Conservation (phyloP, 495 filamentous ascomycete species). For the Penicillium pulvis region DNA sequence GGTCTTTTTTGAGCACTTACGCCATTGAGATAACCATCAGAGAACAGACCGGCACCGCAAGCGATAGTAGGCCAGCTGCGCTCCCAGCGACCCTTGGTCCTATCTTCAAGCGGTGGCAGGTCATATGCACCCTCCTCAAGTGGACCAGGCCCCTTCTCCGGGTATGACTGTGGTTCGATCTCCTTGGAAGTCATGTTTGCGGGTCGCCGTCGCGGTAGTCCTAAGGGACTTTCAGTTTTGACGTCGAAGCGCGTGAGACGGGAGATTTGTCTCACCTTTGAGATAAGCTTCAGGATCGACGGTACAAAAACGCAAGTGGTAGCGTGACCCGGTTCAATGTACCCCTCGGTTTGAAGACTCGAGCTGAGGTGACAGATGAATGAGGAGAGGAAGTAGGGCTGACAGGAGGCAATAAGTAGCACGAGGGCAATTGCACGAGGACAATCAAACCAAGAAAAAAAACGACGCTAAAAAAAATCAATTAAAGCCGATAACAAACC, state of each 20-base stretch:
- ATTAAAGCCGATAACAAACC: neutral
- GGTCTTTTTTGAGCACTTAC: conserved; percentile 37
- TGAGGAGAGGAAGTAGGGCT: neutral
- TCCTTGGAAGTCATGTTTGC: conserved; percentile 3
- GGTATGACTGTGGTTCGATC: neutral
- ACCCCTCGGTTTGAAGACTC: neutral
- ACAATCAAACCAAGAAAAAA: neutral
- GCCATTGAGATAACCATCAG: conserved; percentile 88
- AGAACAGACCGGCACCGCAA: conserved; percentile 87
- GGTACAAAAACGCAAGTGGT: neutral
- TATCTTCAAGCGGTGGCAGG: conserved; percentile 38
- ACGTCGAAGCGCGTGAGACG: neutral
- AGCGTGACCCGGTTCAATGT: neutral
- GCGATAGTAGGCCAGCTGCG: conserved; percentile 70
- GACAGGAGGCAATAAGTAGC: neutral
- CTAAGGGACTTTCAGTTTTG: neutral
- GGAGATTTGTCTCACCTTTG: neutral
- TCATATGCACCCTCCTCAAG: conserved; percentile 22
- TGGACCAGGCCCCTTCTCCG: conserved; percentile 19
- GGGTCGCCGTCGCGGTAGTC: neutral
- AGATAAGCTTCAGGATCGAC: neutral
- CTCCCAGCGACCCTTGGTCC: conserved; percentile 56
- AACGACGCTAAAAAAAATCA: neutral
- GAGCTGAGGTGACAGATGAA: neutral
- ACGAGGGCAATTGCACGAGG: neutral